Conservation (phyloP, 352 stramenopile genomes). For the Pythium dissimile region DNA sequence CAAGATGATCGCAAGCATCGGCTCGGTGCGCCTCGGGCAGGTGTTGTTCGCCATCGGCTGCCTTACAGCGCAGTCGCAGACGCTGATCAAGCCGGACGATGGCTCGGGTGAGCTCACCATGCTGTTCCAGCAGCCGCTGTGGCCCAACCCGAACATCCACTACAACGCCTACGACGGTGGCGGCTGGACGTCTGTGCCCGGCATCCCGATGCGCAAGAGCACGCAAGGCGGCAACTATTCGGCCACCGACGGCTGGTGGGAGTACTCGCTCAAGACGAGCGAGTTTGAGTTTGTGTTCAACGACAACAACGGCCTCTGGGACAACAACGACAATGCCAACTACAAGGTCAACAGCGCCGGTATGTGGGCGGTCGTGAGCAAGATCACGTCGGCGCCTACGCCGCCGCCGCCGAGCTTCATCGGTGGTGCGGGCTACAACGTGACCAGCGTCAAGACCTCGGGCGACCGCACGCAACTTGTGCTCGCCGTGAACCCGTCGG, state of each 20-base stretch:
- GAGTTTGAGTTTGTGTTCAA: constrained; percentile 50
- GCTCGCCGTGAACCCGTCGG: constrained; percentile 28
- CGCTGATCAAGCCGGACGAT: constrained; percentile 21
- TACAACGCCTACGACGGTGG: constrained; percentile 22
- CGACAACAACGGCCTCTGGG: constrained; percentile 37
- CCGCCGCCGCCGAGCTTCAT: constrained; percentile 26
- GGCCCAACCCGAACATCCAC: constrained; percentile 26
- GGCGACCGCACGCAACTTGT: constrained; percentile 29
- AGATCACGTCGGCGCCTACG: constrained; percentile 22
- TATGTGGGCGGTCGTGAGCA: constrained; percentile 36
- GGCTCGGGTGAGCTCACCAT: constrained; percentile 23
- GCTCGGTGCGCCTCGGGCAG: constrained; percentile 18
- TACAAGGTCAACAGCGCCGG: constrained; percentile 34
- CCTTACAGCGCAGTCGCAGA: constrained; percentile 14
- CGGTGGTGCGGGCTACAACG: constrained; percentile 32
- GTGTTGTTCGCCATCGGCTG: constrained; percentile 18
- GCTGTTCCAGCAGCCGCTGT: constrained; percentile 22
- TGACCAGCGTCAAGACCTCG: constrained; percentile 29
- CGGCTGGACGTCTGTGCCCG: constrained; percentile 21
- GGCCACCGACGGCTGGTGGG: constrained; percentile 30
- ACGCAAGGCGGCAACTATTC: constrained; percentile 24
- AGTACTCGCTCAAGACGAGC: constrained; percentile 31
- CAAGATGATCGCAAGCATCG: constrained; percentile 20
- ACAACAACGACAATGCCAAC: constrained; percentile 46
- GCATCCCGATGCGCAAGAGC: constrained; percentile 22